Evolutionary conservation across 192 early-diverging fungal species (phyloP).

Genomic region (Chytriomyces sp.): DNA sequence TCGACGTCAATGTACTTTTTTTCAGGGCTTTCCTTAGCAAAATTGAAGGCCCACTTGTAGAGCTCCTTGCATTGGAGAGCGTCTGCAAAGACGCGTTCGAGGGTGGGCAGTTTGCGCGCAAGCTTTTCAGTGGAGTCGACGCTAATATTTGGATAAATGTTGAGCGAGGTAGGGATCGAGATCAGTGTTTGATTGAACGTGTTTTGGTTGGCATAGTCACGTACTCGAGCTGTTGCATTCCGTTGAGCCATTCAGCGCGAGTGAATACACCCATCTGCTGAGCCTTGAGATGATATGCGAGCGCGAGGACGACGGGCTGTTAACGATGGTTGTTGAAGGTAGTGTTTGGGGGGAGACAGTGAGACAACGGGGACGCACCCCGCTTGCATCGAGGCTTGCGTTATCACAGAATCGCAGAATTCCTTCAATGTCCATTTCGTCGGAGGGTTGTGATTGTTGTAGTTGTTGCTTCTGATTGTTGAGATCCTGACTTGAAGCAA

Average conservation of each 20-base stretch:
- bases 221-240: constrained; percentile 25
- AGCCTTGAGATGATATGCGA: constrained; percentile 21
- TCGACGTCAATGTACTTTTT: constrained; percentile 28
- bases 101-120: not conserved
- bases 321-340: not conserved
- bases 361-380: constrained; percentile 4
- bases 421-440: constrained; percentile 26
- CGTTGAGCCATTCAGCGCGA: constrained; percentile 29
- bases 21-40: constrained; percentile 22
- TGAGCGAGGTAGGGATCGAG: not conserved
- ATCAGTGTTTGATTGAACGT: too few species aligned
- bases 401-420: constrained; percentile 25
- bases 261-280: constrained; percentile 25
- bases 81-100: constrained; percentile 2
- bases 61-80: constrained; percentile 15
- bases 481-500: not conserved
- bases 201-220: not conserved
- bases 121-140: constrained; percentile 26
- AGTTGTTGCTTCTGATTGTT: not conserved
- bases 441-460: too few species aligned
- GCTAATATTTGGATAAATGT: not conserved
- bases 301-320: constrained; percentile 3
- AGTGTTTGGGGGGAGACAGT: not conserved
- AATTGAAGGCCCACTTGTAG: constrained; percentile 33
- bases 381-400: not conserved